These are phyloP conservation scores for Neoascochyta sp. DNA, from an alignment of 2,329 filamentous ascomycete species.

Conservation along the genomic window DNA sequence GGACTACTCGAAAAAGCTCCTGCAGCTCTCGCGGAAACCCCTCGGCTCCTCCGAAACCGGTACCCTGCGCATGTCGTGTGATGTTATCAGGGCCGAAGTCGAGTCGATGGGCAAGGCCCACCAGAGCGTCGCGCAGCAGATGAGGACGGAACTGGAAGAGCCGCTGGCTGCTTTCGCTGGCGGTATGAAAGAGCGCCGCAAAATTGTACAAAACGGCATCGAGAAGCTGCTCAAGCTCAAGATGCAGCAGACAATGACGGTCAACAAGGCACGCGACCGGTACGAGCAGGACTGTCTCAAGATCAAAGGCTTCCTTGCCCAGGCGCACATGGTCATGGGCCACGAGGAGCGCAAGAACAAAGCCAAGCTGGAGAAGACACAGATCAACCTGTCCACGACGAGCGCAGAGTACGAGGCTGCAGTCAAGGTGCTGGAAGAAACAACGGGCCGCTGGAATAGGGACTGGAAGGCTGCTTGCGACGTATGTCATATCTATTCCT, in stretches of 20 bases:
- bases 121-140: constrained; percentile 82
- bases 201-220: constrained; percentile 91
- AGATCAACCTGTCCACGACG: constrained; percentile 86
- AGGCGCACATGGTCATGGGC: constrained; percentile 99
- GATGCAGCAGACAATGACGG: constrained; percentile 80
- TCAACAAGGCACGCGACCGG: constrained; percentile 93
- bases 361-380: constrained; percentile 96
- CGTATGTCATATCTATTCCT: constrained; percentile 35
- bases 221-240: constrained; percentile 94
- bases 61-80: constrained; percentile 76
- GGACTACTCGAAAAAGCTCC: constrained; percentile 86
- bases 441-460: constrained; percentile 90
- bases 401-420: constrained; percentile 92
- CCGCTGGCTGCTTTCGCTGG: constrained; percentile 87
- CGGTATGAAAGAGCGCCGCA: constrained; percentile 91
- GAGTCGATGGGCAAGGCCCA: constrained; percentile 94
- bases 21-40: constrained; percentile 80
- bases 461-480: constrained; percentile 97
- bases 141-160: constrained; percentile 95
- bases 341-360: constrained; percentile 99
- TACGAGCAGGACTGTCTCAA: constrained; percentile 98
- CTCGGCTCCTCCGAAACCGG: constrained; percentile 85
- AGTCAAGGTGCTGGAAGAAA: constrained; percentile 90
- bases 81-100: constrained; percentile 82
- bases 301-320: constrained; percentile 96